These are phyloP conservation scores for Fusarium liriodendri DNA, from an alignment of 2,329 filamentous ascomycete species.

Conservation along the genomic window DNA sequence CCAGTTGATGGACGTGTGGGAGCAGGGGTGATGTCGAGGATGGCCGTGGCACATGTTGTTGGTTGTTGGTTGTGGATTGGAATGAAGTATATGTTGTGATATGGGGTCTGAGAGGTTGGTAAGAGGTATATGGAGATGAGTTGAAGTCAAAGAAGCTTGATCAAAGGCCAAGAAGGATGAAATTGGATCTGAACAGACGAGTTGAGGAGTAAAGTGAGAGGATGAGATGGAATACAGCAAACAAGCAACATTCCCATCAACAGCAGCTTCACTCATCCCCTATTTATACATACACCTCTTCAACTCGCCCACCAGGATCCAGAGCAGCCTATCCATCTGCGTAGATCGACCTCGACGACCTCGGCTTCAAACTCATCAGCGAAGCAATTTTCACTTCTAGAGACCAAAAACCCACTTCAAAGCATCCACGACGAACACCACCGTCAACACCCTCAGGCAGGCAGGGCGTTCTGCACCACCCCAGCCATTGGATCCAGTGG, in stretches of 20 bases:
- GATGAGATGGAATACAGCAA: neutral
- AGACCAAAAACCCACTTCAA: conserved; percentile 61
- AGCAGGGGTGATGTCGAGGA: conserved; percentile 63
- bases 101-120: neutral
- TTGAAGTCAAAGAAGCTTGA: neutral
- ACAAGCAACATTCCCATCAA: neutral
- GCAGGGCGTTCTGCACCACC: conserved; percentile 27
- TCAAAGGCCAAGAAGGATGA: neutral
- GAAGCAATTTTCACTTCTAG: conserved; percentile 67
- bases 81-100: neutral
- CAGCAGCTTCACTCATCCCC: conserved; percentile 9
- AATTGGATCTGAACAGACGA: neutral
- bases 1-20: conserved; percentile 67
- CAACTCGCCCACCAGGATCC: neutral
- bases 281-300: conserved; percentile 40
- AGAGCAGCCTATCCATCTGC: conserved; percentile 6
- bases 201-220: neutral
- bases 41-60: conserved; percentile 65
- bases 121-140: neutral
- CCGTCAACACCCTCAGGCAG: conserved; percentile 7
- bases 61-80: conserved; percentile 25
- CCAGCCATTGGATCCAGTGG: conserved; percentile 15
- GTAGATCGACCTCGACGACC: conserved; percentile 48
- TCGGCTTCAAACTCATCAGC: conserved; percentile 68
- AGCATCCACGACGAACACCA: conserved; percentile 57